Evolutionary conservation across 805 yeast genomes (phyloP).

Genomic region (Candida sonorensis): DNA sequence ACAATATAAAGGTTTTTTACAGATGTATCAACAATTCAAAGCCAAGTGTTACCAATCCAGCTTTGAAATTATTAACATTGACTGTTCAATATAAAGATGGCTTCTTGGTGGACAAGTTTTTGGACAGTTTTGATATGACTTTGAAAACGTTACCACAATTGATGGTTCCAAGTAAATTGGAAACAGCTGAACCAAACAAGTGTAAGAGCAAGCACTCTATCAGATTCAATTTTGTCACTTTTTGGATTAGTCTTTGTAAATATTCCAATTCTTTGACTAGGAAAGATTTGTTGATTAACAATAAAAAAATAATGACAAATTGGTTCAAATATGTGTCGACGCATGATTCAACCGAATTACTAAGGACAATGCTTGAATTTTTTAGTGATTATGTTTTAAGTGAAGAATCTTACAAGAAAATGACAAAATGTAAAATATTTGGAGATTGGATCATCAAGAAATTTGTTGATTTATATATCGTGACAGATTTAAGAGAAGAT

Average conservation of each 20-base stretch:
- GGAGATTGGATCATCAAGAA: slow-evolving; percentile 69
- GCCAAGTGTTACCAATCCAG: slow-evolving; percentile 55
- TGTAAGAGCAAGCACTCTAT: slow-evolving; percentile 36
- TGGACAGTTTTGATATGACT: slow-evolving; percentile 62
- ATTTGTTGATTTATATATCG: slow-evolving; percentile 42
- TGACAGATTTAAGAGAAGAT: slow-evolving; percentile 27
- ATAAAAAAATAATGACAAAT: slow-evolving; percentile 51
- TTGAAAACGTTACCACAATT: slow-evolving; percentile 56
- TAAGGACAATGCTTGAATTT: slow-evolving; percentile 36
- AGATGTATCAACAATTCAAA: slow-evolving; percentile 56
- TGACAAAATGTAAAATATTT: slow-evolving; percentile 67
- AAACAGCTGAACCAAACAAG: slow-evolving; percentile 32
- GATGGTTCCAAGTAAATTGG: slow-evolving; percentile 45
- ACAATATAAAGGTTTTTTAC: slow-evolving; percentile 57
- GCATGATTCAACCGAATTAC: slow-evolving; percentile 42
- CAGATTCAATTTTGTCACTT: slow-evolving; percentile 52
- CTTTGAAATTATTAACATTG: slow-evolving; percentile 47
- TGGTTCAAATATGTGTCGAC: slow-evolving; percentile 60
- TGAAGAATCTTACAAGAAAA: slow-evolving; percentile 56
- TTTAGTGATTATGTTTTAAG: slow-evolving; percentile 45
- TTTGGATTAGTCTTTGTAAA: slow-evolving; percentile 51
- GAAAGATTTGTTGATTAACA: slow-evolving; percentile 53
- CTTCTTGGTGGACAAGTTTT: slow-evolving; percentile 46
- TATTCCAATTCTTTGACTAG: slow-evolving; percentile 49
- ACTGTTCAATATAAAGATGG: slow-evolving; percentile 46